phyloP scores from a whole-genome alignment of 2,329 filamentous ascomycete genomes.

The Parascedosporium putredinis region DNA sequence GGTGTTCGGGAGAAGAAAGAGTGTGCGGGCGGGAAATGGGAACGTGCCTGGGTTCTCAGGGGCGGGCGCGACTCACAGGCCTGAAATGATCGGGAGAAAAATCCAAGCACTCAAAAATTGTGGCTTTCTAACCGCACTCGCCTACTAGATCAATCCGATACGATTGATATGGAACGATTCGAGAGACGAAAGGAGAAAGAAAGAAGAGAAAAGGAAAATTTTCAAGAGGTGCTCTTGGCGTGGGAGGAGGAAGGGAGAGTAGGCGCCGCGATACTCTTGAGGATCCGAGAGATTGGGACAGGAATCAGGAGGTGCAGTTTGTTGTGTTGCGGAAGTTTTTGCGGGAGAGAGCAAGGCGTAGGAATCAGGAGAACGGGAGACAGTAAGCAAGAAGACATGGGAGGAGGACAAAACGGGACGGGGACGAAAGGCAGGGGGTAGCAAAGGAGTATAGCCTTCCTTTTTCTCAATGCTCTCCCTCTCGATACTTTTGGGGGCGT shows the following conservation, averaged over 20 bases:
- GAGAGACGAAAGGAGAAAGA: no score
- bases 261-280: background rate
- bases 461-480: no score
- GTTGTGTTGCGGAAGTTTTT: conserved; percentile 2
- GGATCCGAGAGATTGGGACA: background rate
- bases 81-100: background rate
- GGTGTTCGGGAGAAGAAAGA: background rate
- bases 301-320: conserved; percentile 1
- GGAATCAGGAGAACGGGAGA: background rate
- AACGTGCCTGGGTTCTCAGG: background rate
- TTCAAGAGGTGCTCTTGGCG: no score
- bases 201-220: no score
- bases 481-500: no score
- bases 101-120: background rate
- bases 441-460: background rate
- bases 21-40: background rate
- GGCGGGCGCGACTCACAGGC: conserved; percentile 8
- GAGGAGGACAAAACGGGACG: background rate
- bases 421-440: background rate
- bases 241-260: background rate
- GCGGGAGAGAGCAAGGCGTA: background rate
- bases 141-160: background rate
- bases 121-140: background rate
- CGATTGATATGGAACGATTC: no score
- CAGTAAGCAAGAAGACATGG: background rate